Percentiles rank a stretch among this genome's conserved stretches.
phyloP scores from a whole-genome alignment of 495 filamentous ascomycete genomes.

The Penicillium ucsense region DNA sequence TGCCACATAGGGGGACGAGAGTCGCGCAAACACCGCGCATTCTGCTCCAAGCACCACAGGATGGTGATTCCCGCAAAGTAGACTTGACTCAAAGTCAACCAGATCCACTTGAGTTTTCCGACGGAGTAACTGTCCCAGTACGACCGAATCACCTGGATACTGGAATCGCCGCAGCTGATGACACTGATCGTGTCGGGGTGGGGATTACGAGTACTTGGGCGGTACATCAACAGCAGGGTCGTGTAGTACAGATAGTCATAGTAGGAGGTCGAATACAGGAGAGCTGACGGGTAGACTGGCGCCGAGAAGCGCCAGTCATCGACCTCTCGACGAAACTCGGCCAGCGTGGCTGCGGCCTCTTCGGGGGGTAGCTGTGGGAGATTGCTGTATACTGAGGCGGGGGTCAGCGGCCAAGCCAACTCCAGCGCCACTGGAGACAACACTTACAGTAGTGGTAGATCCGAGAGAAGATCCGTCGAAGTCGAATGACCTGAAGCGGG shows the following conservation, averaged over 20 bases:
- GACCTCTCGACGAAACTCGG: constrained; percentile 38
- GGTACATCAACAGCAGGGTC: constrained; percentile 42
- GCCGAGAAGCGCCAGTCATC: constrained; percentile 36
- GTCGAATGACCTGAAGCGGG: constrained; percentile 36
- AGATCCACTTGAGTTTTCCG: constrained; percentile 45
- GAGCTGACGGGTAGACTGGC: constrained; percentile 30
- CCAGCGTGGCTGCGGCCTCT: constrained; percentile 25
- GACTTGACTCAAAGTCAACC: constrained; percentile 43
- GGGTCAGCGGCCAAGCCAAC: no score
- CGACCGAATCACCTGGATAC: constrained; percentile 38
- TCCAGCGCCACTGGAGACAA: no score
- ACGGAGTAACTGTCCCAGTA: constrained; percentile 42
- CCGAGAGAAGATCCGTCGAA: constrained; percentile 40
- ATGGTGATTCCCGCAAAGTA: constrained; percentile 44
- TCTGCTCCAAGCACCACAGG: constrained; percentile 39
- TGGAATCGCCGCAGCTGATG: constrained; percentile 40
- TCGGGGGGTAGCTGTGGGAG: constrained; percentile 24
- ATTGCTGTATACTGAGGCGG: constrained; percentile 33
- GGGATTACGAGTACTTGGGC: constrained; percentile 39
- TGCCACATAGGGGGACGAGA: constrained; percentile 29
- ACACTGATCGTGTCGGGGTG: constrained; percentile 34
- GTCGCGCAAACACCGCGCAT: constrained; percentile 36
- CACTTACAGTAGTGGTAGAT: constrained; percentile 37
- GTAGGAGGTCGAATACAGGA: constrained; percentile 40
- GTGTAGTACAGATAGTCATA: constrained; percentile 45